Evolutionary conservation across 768 basidiomycete genomes (phyloP).

Genomic region (Trametes elegans): DNA sequence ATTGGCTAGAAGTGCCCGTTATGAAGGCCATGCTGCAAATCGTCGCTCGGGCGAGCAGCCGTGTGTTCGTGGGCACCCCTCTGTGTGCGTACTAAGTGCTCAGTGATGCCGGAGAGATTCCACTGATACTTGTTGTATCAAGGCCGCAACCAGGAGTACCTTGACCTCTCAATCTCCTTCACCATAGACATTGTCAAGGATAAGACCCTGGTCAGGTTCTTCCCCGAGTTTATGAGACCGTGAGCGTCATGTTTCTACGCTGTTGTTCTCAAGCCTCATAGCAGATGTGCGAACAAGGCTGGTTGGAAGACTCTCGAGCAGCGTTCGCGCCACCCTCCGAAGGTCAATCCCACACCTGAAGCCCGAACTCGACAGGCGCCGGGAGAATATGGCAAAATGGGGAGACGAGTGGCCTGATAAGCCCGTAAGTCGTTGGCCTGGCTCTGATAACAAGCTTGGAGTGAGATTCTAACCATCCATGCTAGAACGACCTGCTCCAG

Average conservation of each 20-base stretch:
- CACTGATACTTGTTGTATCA: neutral
- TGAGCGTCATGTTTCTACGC: constrained; percentile 3
- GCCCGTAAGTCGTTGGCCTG: constrained; percentile 1
- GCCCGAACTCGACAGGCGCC: constrained; percentile 18
- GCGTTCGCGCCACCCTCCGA: neutral
- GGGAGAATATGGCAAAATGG: constrained; percentile 2
- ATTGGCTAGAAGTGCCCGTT: constrained; percentile 25
- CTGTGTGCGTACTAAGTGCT: constrained; percentile 27
- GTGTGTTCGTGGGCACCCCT: constrained; percentile 34
- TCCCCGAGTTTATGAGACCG: constrained; percentile 36
- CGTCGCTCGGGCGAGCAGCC: constrained; percentile 29
- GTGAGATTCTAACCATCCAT: neutral
- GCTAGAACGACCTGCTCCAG: constrained; percentile 45
- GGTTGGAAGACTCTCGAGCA: neutral
- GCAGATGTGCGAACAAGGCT: neutral
- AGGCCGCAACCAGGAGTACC: constrained; percentile 43
- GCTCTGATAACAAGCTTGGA: no score
- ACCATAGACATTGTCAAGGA: constrained; percentile 29
- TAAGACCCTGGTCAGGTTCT: constrained; percentile 21
- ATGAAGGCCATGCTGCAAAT: constrained; percentile 24
- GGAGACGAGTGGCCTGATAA: constrained; percentile 19
- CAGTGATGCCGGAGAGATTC: neutral
- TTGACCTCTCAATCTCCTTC: constrained; percentile 32
- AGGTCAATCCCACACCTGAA: neutral
- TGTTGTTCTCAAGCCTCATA: no score